These are phyloP conservation scores for Hypoxylon sp. DNA, from an alignment of 2,329 filamentous ascomycete genomes.

Conservation along the genomic window DNA sequence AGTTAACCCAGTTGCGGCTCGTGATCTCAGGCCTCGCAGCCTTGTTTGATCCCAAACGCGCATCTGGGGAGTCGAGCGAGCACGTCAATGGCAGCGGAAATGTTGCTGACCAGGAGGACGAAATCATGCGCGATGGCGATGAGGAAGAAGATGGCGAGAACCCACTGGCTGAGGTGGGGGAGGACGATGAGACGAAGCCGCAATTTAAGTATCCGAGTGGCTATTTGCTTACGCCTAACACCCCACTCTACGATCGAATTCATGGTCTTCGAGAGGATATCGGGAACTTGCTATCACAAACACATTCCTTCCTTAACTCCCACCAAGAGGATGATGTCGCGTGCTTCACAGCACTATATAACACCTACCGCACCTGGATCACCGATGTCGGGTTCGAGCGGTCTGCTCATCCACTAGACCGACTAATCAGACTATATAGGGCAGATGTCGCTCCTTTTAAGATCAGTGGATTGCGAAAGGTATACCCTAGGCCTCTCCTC, in stretches of 20 bases:
- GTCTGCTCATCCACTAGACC: conserved; percentile 90
- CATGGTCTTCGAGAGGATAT: conserved; percentile 83
- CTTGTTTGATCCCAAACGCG: conserved; percentile 82
- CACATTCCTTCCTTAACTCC: conserved; percentile 82
- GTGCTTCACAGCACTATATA: conserved; percentile 92
- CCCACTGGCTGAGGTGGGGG: conserved; percentile 69
- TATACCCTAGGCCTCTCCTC: conserved; percentile 90
- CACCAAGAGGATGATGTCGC: conserved; percentile 95
- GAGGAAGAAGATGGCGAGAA: conserved; percentile 64
- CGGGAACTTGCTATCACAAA: conserved; percentile 80
- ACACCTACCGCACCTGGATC: conserved; percentile 94
- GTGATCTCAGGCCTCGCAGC: conserved; percentile 89
- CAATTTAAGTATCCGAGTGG: conserved; percentile 90
- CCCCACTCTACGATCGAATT: conserved; percentile 75
- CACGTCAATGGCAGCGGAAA: conserved; percentile 52
- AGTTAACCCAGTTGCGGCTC: conserved; percentile 87
- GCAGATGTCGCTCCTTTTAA: conserved; percentile 93
- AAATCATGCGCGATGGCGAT: conserved; percentile 61
- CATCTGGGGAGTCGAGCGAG: conserved; percentile 61
- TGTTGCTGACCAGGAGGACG: conserved; percentile 53
- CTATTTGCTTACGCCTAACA: conserved; percentile 73
- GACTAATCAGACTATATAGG: conserved; percentile 83
- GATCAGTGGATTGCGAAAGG: conserved; percentile 89
- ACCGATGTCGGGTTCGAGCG: conserved; percentile 96
- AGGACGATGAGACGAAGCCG: conserved; percentile 83